Conservation (phyloP, 2,329 filamentous ascomycete species). For the Talaromyces pinophilus region DNA sequence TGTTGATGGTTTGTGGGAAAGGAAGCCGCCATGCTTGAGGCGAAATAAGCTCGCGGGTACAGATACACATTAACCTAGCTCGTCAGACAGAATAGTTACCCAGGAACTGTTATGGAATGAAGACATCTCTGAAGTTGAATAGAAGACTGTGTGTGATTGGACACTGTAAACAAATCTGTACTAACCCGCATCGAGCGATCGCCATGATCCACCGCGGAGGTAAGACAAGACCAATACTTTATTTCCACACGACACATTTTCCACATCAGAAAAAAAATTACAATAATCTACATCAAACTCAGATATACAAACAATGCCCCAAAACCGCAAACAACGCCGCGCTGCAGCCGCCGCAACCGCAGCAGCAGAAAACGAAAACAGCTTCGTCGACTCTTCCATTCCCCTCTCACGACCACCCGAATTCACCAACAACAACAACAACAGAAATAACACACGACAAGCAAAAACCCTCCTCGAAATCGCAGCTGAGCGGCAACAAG, state of each 20-base stretch:
- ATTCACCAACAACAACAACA: conserved; percentile 22
- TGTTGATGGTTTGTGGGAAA: not conserved
- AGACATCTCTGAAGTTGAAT: not conserved
- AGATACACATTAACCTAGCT: not conserved
- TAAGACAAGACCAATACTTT: conserved; percentile 10
- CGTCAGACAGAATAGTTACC: not conserved
- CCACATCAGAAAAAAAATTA: no score
- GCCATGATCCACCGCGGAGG: not conserved
- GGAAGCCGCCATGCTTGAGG: not conserved
- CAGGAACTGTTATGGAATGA: not conserved
- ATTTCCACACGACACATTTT: not conserved
- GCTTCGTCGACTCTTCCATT: conserved; percentile 36
- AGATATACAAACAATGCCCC: not conserved
- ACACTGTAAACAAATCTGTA: not conserved
- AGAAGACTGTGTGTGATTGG: not conserved
- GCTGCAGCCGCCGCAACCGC: conserved; percentile 34
- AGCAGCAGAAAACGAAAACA: conserved; percentile 23
- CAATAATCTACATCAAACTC: not conserved
- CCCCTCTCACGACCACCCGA: conserved; percentile 35
- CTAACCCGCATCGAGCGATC: conserved; percentile 10
- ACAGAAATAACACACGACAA: conserved; percentile 26
- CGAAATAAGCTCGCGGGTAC: not conserved
- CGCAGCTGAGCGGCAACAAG: conserved; percentile 46
- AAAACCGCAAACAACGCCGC: conserved; percentile 45
- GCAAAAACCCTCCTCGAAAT: conserved; percentile 48